These are phyloP conservation scores for Meripilus lineatus DNA, from an alignment of 1,284 basidiomycete species.

Conservation along the genomic window DNA sequence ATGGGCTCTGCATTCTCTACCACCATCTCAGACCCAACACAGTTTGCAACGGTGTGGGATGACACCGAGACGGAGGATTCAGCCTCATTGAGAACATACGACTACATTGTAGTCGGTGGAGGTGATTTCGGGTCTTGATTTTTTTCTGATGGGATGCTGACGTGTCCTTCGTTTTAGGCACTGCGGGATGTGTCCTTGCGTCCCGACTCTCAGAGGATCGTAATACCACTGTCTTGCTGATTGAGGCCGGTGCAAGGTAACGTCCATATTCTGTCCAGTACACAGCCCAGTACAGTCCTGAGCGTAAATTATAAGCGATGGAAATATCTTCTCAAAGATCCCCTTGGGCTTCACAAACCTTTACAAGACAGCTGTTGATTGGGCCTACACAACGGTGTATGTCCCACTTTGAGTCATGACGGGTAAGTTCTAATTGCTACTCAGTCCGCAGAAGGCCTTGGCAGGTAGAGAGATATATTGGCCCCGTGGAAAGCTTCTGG, in stretches of 20 bases:
- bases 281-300: no score
- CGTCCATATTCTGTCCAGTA: no score
- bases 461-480: conserved; percentile 21
- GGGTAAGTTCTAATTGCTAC: no score
- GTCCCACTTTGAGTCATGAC: no score
- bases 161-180: conserved; percentile 17
- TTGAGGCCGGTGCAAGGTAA: conserved; percentile 28
- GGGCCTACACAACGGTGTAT: conserved; percentile 24
- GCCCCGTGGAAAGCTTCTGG: conserved; percentile 32
- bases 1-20: no score
- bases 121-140: conserved; percentile 10
- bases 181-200: conserved; percentile 29
- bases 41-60: no score
- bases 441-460: conserved; percentile 20
- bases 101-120: conserved; percentile 28
- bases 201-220: conserved; percentile 21
- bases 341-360: conserved; percentile 20
- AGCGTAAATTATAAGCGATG: conserved; percentile 10
- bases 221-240: conserved; percentile 20
- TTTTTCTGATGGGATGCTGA: not conserved
- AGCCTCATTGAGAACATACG: conserved; percentile 12
- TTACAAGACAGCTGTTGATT: conserved; percentile 21
- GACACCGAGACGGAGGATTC: no score
- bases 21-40: no score
- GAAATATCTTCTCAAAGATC: conserved; percentile 18